phyloP scores from a whole-genome alignment of 345 rosid species.

The Pistacia vera region DNA sequence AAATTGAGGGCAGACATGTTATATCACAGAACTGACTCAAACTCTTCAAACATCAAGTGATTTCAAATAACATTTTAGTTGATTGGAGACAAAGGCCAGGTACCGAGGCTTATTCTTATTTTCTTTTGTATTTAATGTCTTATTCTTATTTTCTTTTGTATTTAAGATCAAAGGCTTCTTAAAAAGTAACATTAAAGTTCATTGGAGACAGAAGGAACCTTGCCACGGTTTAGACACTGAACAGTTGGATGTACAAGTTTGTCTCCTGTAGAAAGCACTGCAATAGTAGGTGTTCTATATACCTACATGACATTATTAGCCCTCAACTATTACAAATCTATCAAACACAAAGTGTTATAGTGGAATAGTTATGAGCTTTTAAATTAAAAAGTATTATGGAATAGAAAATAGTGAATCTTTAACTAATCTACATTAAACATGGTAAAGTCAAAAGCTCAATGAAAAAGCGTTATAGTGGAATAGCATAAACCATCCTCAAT shows the following conservation, averaged over 20 bases:
- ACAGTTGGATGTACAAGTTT: not conserved
- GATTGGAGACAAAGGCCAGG: too few species aligned
- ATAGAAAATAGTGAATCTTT: not conserved
- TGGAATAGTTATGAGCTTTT: constrained; percentile 19
- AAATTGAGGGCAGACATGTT: not conserved
- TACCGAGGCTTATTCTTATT: too few species aligned
- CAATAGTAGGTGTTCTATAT: too few species aligned
- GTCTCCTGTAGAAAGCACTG: too few species aligned
- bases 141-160: too few species aligned
- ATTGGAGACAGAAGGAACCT: constrained; percentile 49
- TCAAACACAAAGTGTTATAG: constrained; percentile 19
- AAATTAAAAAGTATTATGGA: not conserved
- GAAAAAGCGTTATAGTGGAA: not conserved
- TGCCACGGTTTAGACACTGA: constrained; percentile 66
- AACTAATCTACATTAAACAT: not conserved
- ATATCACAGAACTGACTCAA: not conserved
- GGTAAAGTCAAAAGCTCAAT: not conserved
- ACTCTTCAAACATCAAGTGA: not conserved
- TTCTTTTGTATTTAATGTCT: too few species aligned
- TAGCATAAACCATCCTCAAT: not conserved
- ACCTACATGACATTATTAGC: too few species aligned
- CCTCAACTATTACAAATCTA: constrained; percentile 9
- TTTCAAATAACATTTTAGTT: not conserved
- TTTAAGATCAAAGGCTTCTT: not conserved
- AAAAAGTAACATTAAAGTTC: constrained; percentile 10